Percentiles rank a stretch among this genome's conserved stretches.
phyloP scores from a whole-genome alignment of 257 asterid species.

The Forsythia suspensa region DNA sequence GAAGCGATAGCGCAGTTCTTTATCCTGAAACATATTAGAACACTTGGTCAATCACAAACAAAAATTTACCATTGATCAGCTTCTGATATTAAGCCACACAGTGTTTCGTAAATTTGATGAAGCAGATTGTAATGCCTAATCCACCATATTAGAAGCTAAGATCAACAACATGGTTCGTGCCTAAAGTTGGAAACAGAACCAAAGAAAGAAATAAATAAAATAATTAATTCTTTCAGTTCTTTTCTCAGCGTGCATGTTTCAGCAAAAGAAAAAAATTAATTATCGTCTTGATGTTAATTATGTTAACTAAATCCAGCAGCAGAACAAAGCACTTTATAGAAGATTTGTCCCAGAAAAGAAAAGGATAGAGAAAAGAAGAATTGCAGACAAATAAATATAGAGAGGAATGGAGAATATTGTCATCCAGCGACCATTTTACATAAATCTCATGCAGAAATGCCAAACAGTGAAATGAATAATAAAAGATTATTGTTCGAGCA shows the following conservation, averaged over 20 bases:
- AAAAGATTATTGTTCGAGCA: background rate
- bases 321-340: background rate
- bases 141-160: background rate
- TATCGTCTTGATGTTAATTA: background rate
- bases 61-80: background rate
- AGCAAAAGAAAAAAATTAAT: background rate
- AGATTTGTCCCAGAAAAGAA: background rate
- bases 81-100: background rate
- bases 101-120: background rate
- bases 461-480: background rate
- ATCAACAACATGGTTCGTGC: background rate
- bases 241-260: background rate
- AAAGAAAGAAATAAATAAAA: background rate
- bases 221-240: background rate
- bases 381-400: background rate
- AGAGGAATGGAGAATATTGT: background rate
- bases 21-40: conserved; percentile 52
- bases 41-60: background rate
- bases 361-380: background rate
- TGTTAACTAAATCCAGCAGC: background rate
- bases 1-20: conserved; percentile 82
- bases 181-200: background rate
- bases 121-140: background rate
- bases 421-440: background rate
- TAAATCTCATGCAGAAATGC: background rate